Percentiles rank a stretch among this genome's conserved stretches.
phyloP scores from a whole-genome alignment of 257 asterid species.

The Plantago elongata region DNA sequence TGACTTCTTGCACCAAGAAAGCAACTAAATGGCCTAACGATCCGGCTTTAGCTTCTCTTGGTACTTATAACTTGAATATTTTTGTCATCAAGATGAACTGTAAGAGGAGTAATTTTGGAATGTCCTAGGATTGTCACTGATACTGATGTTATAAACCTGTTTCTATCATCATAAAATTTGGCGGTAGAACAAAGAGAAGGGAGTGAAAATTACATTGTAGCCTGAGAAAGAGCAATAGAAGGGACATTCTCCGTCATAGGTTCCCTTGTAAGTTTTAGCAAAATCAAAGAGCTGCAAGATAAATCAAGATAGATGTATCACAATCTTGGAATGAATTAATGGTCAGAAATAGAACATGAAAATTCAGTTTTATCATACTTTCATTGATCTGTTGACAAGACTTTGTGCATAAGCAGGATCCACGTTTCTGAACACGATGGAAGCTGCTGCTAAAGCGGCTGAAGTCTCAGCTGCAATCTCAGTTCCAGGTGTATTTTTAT shows the following conservation, averaged over 20 bases:
- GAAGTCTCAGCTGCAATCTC: slow-evolving; percentile 79
- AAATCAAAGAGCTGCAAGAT: slow-evolving; percentile 50
- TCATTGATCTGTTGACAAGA: slow-evolving; percentile 40
- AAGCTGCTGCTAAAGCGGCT: slow-evolving; percentile 75
- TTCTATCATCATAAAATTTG: too few species aligned
- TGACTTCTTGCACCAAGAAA: not conserved
- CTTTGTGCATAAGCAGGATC: slow-evolving; percentile 40
- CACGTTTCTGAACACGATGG: slow-evolving; percentile 36
- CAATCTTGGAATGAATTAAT: not conserved
- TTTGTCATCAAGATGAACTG: too few species aligned
- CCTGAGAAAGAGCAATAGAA: slow-evolving; percentile 91
- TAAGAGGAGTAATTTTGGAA: too few species aligned
- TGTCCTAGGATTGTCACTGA: too few species aligned
- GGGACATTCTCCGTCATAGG: slow-evolving; percentile 87
- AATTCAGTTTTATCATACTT: slow-evolving; percentile 23
- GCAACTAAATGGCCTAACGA: not conserved
- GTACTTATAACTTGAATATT: too few species aligned
- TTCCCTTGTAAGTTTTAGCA: slow-evolving; percentile 57
- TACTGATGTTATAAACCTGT: too few species aligned
- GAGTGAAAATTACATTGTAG: slow-evolving; percentile 43
- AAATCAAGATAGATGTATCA: not conserved
- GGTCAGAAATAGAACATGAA: not conserved
- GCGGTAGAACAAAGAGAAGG: too few species aligned
- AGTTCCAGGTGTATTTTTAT: slow-evolving; percentile 51
- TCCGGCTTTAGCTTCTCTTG: too few species aligned